Evolutionary conservation across 768 basidiomycete genomes (phyloP).

Genomic region (Calocera viscosa): DNA sequence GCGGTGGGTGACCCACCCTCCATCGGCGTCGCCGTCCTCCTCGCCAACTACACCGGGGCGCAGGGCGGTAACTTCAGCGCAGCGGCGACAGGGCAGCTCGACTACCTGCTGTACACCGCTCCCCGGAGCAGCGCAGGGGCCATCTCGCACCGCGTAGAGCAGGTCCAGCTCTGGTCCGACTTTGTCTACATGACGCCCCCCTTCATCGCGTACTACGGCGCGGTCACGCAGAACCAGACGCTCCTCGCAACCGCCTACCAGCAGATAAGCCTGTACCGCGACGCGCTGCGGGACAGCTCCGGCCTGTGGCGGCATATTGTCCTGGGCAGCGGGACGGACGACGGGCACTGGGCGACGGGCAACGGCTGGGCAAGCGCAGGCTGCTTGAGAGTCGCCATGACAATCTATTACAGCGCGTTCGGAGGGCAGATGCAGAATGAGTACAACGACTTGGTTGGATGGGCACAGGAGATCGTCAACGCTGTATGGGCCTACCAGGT

Average conservation of each 20-base stretch:
- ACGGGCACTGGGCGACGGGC: conserved; percentile 73
- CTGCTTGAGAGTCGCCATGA: conserved; percentile 69
- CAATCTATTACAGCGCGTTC: conserved; percentile 52
- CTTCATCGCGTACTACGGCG: conserved; percentile 74
- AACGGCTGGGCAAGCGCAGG: conserved; percentile 86
- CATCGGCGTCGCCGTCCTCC: conserved; percentile 56
- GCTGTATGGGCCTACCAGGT: conserved; percentile 55
- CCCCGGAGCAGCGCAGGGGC: conserved; percentile 64
- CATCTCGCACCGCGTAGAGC: conserved; percentile 56
- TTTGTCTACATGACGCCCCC: conserved; percentile 79
- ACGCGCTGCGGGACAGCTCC: conserved; percentile 42
- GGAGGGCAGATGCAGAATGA: conserved; percentile 37
- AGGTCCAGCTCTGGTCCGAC: conserved; percentile 71
- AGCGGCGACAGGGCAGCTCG: conserved; percentile 46
- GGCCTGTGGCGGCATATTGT: conserved; percentile 67
- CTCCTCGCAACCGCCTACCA: conserved; percentile 52
- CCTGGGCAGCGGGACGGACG: conserved; percentile 46
- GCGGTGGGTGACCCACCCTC: conserved; percentile 70
- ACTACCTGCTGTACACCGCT: conserved; percentile 39
- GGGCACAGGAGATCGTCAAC: conserved; percentile 23
- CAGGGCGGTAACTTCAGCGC: conserved; percentile 41
- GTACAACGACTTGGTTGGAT: conserved; percentile 45
- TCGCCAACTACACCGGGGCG: conserved; percentile 42
- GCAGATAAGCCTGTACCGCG: conserved; percentile 61
- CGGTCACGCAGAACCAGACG: conserved; percentile 40